phyloP scores from a whole-genome alignment of 108 stramenopile genomes.

The Chaetoceros tenuissimus region DNA sequence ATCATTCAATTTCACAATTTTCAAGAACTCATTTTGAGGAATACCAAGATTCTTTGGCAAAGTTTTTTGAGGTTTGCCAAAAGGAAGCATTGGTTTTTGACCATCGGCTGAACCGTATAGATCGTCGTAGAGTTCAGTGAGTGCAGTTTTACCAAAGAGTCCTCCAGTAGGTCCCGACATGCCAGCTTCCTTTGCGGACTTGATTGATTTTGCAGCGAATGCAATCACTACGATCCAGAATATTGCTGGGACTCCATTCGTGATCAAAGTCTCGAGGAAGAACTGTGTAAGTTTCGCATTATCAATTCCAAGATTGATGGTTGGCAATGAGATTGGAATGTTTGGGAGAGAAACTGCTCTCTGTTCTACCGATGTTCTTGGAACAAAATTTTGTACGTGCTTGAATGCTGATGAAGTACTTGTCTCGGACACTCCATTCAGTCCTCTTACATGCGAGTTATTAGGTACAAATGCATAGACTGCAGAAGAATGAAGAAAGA shows the following conservation, averaged over 20 bases:
- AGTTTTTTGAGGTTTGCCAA: constrained; percentile 2
- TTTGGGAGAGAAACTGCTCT: too few relatives aligned
- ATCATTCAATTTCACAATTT: constrained; percentile 60
- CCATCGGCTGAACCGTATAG: constrained; percentile 38
- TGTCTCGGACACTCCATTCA: too few relatives aligned
- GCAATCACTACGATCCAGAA: constrained; percentile 25
- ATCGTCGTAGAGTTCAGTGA: constrained; percentile 68
- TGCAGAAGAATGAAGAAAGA: too few relatives aligned
- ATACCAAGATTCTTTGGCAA: constrained; percentile 52
- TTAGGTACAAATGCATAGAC: too few relatives aligned
- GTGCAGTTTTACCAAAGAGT: constrained; percentile 9
- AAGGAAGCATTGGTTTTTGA: constrained; percentile 1
- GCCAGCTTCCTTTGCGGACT: background rate
- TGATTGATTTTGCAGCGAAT: constrained; percentile 12
- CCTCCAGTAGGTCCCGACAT: background rate
- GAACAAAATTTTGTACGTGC: too few relatives aligned
- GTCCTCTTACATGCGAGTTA: too few relatives aligned
- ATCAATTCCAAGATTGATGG: constrained; percentile 1
- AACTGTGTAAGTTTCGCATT: constrained; percentile 13
- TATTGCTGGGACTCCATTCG: constrained; percentile 34
- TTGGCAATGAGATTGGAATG: background rate
- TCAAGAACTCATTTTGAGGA: constrained; percentile 46
- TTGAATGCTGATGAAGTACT: too few relatives aligned
- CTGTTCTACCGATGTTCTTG: too few relatives aligned
- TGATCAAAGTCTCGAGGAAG: constrained; percentile 36